Conservation (phyloP, 2,329 filamentous ascomycete species). For the Ramichloridium luteum region DNA sequence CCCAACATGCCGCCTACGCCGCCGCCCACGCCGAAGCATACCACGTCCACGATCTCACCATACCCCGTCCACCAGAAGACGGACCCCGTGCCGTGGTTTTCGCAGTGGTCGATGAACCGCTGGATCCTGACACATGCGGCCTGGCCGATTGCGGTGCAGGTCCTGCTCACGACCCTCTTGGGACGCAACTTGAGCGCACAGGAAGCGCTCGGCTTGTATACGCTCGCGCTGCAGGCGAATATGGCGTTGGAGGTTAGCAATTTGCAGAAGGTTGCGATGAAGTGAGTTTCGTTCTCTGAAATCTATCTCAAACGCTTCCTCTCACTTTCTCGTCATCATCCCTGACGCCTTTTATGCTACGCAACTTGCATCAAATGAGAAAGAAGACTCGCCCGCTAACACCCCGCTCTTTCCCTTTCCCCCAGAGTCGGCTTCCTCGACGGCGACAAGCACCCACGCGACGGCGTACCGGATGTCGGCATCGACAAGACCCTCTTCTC, state of each 20-base stretch:
- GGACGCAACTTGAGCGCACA: background rate
- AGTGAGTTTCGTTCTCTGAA: no score
- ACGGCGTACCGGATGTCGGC: conserved; percentile 29
- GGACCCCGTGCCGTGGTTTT: conserved; percentile 30
- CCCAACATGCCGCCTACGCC: no score
- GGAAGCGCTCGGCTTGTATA: background rate
- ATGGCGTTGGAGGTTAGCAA: background rate
- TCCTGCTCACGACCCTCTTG: conserved; percentile 4
- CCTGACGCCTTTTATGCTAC: no score
- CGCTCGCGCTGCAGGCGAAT: background rate
- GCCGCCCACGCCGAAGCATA: no score
- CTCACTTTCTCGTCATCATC: no score
- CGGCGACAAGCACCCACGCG: conserved; percentile 30
- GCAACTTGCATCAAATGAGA: no score
- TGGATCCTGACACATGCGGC: conserved; percentile 30
- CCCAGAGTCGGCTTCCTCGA: conserved; percentile 25
- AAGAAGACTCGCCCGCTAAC: no score
- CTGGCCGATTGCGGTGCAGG: conserved; percentile 28
- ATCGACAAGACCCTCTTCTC: conserved; percentile 6
- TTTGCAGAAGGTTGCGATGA: background rate
- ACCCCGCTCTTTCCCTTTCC: no score
- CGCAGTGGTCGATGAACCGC: conserved; percentile 25
- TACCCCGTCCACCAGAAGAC: conserved; percentile 89
- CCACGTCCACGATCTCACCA: conserved; percentile 81
- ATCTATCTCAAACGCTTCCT: no score